A percentile compares a stretch with the other conserved stretches of the same genome.
Evolutionary conservation across 257 asterid species (phyloP).

Genomic region (Ligustrum vulgare): DNA sequence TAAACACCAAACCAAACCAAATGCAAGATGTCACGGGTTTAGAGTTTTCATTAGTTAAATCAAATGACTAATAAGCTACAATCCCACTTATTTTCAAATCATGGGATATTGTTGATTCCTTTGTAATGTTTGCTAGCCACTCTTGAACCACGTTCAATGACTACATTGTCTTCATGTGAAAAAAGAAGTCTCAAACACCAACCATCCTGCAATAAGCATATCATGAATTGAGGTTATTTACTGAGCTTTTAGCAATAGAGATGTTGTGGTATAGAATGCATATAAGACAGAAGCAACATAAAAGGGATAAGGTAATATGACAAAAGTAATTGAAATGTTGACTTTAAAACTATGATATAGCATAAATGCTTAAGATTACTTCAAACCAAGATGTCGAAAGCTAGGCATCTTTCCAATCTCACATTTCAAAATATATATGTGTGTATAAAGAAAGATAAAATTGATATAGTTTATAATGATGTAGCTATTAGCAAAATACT

Average conservation of each 20-base stretch:
- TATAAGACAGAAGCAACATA: background rate
- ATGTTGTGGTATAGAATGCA: background rate
- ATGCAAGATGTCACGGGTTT: background rate
- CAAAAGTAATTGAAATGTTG: conserved; percentile 4
- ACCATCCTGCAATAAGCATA: too few relatives aligned
- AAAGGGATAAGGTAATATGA: background rate
- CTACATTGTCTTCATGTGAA: too few relatives aligned
- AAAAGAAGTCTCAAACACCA: too few relatives aligned
- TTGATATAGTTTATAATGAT: background rate
- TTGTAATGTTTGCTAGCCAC: too few relatives aligned
- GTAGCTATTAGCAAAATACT: background rate
- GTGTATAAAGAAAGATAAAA: background rate
- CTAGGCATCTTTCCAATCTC: background rate
- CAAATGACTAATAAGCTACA: too few relatives aligned
- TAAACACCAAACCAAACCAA: background rate
- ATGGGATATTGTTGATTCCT: too few relatives aligned
- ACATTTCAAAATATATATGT: too few relatives aligned
- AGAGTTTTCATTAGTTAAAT: background rate
- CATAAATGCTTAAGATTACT: background rate
- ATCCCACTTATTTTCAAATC: too few relatives aligned
- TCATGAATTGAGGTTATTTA: too few relatives aligned
- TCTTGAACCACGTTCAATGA: too few relatives aligned
- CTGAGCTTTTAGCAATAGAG: background rate
- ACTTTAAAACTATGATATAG: conserved; percentile 5
- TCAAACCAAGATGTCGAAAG: background rate